Conservation (phyloP, 768 basidiomycete genomes). For the Pleurotus salmoneostramineus region DNA sequence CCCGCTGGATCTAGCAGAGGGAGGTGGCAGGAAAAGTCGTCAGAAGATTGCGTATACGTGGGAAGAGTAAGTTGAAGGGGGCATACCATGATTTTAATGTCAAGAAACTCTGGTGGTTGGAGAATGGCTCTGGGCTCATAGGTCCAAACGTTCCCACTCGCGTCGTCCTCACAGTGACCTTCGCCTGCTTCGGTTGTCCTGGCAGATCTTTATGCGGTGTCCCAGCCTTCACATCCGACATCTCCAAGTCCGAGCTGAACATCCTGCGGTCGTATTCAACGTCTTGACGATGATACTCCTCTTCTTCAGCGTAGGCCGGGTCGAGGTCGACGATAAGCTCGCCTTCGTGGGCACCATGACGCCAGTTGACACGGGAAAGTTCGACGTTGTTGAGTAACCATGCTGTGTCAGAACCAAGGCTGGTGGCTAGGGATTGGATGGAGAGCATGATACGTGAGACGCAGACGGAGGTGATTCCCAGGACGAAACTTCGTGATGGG, state of each 20-base stretch:
- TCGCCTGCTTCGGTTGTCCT: background rate
- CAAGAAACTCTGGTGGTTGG: conserved; percentile 2
- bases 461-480: conserved; percentile 22
- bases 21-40: too few species aligned
- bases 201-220: background rate
- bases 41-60: background rate
- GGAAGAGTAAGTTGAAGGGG: background rate
- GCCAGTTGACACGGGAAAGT: conserved; percentile 38
- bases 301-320: conserved; percentile 13
- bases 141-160: conserved; percentile 2
- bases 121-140: background rate
- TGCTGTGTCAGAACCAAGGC: conserved; percentile 33
- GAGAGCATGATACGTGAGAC: conserved; percentile 35
- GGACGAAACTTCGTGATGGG: conserved; percentile 12
- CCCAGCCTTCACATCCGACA: conserved; percentile 2
- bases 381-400: conserved; percentile 44
- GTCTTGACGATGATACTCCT: conserved; percentile 3
- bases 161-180: conserved; percentile 2
- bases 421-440: conserved; percentile 37
- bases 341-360: conserved; percentile 27
- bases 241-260: background rate
- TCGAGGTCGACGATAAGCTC: conserved; percentile 31
- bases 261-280: conserved; percentile 4
- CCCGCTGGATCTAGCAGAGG: too few species aligned
- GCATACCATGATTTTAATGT: conserved; percentile 4